Conservation (phyloP, 768 basidiomycete genomes). For the Harrya chromipes region DNA sequence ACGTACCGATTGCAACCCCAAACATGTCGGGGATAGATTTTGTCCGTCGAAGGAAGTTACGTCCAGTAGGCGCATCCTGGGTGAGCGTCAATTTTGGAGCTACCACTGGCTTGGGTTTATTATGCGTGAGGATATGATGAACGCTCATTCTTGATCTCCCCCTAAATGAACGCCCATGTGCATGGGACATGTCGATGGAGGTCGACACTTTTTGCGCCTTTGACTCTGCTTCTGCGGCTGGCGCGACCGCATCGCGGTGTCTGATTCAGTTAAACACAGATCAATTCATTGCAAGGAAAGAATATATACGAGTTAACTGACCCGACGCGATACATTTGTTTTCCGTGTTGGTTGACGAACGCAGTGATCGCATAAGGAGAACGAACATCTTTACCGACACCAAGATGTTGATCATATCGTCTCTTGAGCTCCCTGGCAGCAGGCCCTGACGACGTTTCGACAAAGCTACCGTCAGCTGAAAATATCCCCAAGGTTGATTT, state of each 20-base stretch:
- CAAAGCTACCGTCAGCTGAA: slow-evolving; percentile 70
- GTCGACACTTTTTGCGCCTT: slow-evolving; percentile 33
- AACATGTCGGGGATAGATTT: slow-evolving; percentile 67
- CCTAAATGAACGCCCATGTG: slow-evolving; percentile 38
- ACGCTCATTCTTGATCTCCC: slow-evolving; percentile 69
- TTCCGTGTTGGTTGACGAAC: slow-evolving; percentile 78
- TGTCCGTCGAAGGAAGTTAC: slow-evolving; percentile 64
- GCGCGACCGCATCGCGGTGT: slow-evolving; percentile 59
- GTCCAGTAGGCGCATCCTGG: slow-evolving; percentile 34
- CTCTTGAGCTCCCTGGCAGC: slow-evolving; percentile 78
- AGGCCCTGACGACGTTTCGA: slow-evolving; percentile 75
- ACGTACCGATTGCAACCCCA: slow-evolving; percentile 20
- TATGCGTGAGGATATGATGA: slow-evolving; percentile 50
- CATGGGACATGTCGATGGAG: slow-evolving; percentile 32
- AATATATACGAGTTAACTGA: slow-evolving; percentile 35
- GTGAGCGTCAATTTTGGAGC: slow-evolving; percentile 24
- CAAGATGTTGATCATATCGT: slow-evolving; percentile 64
- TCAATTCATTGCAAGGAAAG: not conserved
- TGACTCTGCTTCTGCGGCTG: slow-evolving; percentile 52
- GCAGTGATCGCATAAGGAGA: slow-evolving; percentile 84
- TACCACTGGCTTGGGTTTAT: slow-evolving; percentile 44
- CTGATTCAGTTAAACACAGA: slow-evolving; percentile 31
- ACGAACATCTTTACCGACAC: slow-evolving; percentile 62
- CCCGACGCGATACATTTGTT: slow-evolving; percentile 76
- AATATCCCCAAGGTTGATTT: not conserved